Conservation (phyloP, 352 stramenopile species). For the Plasmopara viticola region DNA sequence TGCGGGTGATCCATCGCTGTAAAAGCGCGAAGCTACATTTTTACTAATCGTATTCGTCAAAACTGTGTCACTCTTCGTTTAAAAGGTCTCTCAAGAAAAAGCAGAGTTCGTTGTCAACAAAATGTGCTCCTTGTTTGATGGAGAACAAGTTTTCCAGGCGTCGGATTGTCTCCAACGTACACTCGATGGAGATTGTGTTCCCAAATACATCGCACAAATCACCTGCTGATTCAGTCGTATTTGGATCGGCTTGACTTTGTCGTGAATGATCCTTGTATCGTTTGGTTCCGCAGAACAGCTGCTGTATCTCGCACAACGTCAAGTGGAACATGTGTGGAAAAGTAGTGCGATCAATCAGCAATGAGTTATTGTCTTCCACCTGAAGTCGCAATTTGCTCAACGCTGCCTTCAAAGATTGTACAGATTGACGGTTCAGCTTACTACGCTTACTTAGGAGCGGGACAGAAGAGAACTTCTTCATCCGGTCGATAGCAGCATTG, state of each 20-base stretch:
- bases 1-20: no score
- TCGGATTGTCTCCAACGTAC: constrained; percentile 40
- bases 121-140: constrained; percentile 29
- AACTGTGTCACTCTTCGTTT: constrained; percentile 18
- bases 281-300: constrained; percentile 23
- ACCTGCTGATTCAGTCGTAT: background rate
- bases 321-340: constrained; percentile 29
- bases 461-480: constrained; percentile 42
- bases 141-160: constrained; percentile 49
- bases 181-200: constrained; percentile 34
- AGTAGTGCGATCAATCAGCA: constrained; percentile 35
- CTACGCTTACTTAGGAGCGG: constrained; percentile 48
- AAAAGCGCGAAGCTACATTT: no score
- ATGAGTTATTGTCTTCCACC: constrained; percentile 61
- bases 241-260: background rate
- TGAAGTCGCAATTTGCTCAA: constrained; percentile 43
- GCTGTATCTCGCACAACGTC: constrained; percentile 33
- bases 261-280: background rate
- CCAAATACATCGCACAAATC: constrained; percentile 39
- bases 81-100: constrained; percentile 71
- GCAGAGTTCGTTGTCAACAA: constrained; percentile 52
- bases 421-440: constrained; percentile 21
- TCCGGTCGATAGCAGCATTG: constrained; percentile 18
- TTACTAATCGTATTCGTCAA: no score
- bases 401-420: constrained; percentile 26